Evolutionary conservation across 768 basidiomycete species (phyloP).

Genomic region (Boletus rubescentipes): DNA sequence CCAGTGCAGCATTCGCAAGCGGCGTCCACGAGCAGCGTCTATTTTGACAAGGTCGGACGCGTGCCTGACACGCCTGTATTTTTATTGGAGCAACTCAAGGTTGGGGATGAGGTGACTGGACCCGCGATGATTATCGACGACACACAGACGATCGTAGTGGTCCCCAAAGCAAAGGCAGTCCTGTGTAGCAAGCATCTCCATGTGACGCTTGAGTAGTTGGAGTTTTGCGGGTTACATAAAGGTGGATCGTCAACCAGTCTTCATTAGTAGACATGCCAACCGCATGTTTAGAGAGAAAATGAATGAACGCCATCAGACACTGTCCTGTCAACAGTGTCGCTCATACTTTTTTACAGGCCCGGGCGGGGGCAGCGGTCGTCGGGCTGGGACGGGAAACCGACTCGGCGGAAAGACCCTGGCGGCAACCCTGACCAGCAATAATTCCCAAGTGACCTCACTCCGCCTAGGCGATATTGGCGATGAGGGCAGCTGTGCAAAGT

Average conservation of each 20-base stretch:
- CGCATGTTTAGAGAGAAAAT: background rate
- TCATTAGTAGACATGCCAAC: background rate
- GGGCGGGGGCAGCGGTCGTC: too few relatives aligned
- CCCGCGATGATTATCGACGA: slow-evolving; percentile 95
- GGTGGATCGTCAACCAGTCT: background rate
- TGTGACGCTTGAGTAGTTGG: slow-evolving; percentile 41
- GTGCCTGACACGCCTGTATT: slow-evolving; percentile 80
- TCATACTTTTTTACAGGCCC: background rate
- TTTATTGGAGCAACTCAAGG: slow-evolving; percentile 58
- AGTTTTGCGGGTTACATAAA: background rate
- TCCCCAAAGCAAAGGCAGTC: slow-evolving; percentile 67
- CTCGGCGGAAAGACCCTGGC: slow-evolving; percentile 18
- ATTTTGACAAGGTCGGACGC: slow-evolving; percentile 80
- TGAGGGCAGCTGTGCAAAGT: slow-evolving; percentile 9
- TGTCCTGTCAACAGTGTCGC: background rate
- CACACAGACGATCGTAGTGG: slow-evolving; percentile 92
- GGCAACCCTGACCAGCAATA: slow-evolving; percentile 12
- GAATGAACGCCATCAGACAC: too few relatives aligned
- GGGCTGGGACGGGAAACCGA: background rate
- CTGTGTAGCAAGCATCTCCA: slow-evolving; percentile 69
- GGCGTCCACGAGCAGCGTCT: slow-evolving; percentile 62
- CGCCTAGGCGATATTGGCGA: slow-evolving; percentile 22
- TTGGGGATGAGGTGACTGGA: slow-evolving; percentile 74
- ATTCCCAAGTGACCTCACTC: slow-evolving; percentile 9
- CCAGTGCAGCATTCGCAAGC: slow-evolving; percentile 42